Percentiles rank a stretch among this genome's conserved stretches.
phyloP scores from a whole-genome alignment of 257 asterid genomes.

The Thymus quinquecostatus region DNA sequence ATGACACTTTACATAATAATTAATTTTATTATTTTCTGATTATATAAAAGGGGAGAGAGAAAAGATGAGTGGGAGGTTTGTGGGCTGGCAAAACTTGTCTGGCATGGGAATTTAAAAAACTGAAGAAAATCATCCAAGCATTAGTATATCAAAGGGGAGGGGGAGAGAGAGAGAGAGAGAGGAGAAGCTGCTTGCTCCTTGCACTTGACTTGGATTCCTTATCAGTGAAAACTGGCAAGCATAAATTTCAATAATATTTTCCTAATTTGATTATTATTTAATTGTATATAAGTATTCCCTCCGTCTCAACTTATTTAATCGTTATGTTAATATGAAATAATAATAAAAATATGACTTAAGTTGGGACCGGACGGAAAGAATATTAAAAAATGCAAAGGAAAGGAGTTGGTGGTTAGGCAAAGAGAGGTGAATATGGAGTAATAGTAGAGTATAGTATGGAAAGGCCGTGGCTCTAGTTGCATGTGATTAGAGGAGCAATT shows the following conservation, averaged over 20 bases:
- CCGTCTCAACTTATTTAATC: not conserved
- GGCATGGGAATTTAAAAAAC: constrained; percentile 36
- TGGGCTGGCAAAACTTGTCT: constrained; percentile 45
- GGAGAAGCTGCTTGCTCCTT: not conserved
- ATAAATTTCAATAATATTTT: too few species aligned
- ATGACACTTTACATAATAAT: constrained; percentile 18
- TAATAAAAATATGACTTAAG: too few species aligned
- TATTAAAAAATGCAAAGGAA: not conserved
- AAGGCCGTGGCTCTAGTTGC: constrained; percentile 28
- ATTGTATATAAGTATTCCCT: too few species aligned
- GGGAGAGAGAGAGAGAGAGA: not conserved
- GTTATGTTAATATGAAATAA: not conserved
- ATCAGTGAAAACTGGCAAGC: not conserved
- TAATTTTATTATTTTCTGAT: not conserved
- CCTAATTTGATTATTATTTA: not conserved
- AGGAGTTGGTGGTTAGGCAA: constrained; percentile 22
- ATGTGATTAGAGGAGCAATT: constrained; percentile 33
- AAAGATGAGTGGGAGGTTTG: constrained; percentile 32
- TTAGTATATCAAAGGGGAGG: not conserved
- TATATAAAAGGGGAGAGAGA: not conserved
- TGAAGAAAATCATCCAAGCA: constrained; percentile 22
- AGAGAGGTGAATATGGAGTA: not conserved
- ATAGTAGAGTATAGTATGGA: not conserved
- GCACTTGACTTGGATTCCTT: not conserved
- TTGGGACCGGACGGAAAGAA: not conserved